Conservation (phyloP, 2,329 filamentous ascomycete genomes). For the Chrysoporthe deuterocubensis region DNA sequence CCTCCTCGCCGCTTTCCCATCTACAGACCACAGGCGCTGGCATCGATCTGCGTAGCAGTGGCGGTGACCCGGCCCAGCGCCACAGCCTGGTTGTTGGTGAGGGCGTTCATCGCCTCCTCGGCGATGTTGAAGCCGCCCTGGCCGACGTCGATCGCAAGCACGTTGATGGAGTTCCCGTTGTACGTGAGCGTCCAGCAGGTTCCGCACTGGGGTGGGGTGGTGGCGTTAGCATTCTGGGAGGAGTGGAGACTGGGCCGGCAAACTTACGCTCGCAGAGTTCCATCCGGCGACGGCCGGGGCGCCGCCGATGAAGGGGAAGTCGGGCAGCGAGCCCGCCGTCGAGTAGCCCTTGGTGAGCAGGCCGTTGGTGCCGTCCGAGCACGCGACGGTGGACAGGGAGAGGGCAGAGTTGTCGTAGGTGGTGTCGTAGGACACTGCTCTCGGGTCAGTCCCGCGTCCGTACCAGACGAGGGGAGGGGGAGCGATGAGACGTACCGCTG, state of each 20-base stretch:
- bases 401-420: slow-evolving; percentile 68
- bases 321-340: slow-evolving; percentile 54
- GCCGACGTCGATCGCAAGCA: slow-evolving; percentile 61
- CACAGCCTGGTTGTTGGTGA: slow-evolving; percentile 56
- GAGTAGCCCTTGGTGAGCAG: slow-evolving; percentile 64
- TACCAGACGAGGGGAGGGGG: too few relatives aligned
- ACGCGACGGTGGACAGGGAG: slow-evolving; percentile 61
- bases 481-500: slow-evolving; percentile 29
- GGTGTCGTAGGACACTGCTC: slow-evolving; percentile 70
- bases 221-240: neutral
- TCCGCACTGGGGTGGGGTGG: slow-evolving; percentile 49
- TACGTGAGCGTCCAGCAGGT: slow-evolving; percentile 62
- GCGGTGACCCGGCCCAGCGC: slow-evolving; percentile 58
- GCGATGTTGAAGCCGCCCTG: slow-evolving; percentile 59
- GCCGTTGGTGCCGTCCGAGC: slow-evolving; percentile 71
- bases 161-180: slow-evolving; percentile 54
- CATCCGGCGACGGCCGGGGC: slow-evolving; percentile 55
- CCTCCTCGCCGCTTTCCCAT: neutral
- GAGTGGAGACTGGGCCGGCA: neutral
- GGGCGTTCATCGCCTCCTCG: slow-evolving; percentile 57
- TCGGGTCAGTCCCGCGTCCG: slow-evolving; percentile 24
- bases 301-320: slow-evolving; percentile 61
- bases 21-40: slow-evolving; percentile 44
- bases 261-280: slow-evolving; percentile 51
- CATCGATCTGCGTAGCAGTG: slow-evolving; percentile 47